A percentile compares a stretch with the other conserved stretches of the same genome.
phyloP scores from a whole-genome alignment of 2,329 filamentous ascomycete genomes.

The Alternaria postmessia region DNA sequence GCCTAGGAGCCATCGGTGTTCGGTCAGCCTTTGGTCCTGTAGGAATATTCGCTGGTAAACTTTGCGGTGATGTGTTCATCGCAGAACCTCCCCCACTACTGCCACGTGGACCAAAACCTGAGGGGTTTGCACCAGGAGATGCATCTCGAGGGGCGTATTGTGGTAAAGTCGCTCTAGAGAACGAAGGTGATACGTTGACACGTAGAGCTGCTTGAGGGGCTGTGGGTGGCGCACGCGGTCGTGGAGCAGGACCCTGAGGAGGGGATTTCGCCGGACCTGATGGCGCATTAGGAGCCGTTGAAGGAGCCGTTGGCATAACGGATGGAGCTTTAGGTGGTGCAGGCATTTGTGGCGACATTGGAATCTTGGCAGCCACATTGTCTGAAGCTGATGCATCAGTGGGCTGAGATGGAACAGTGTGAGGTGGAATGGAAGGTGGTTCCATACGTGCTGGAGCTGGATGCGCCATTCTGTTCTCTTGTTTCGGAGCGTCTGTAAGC shows the following conservation, averaged over 20 bases:
- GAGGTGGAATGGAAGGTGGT: slow-evolving; percentile 25
- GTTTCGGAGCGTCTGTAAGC: slow-evolving; percentile 25
- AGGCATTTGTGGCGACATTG: slow-evolving; percentile 15
- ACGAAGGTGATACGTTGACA: slow-evolving; percentile 45
- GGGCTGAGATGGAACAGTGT: slow-evolving; percentile 18
- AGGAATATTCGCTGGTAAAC: slow-evolving; percentile 48
- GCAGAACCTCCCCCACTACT: slow-evolving; percentile 26
- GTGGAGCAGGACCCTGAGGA: slow-evolving; percentile 40
- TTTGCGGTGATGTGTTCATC: slow-evolving; percentile 49
- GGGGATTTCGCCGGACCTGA: slow-evolving; percentile 36
- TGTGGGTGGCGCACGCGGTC: slow-evolving; percentile 40
- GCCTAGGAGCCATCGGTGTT: slow-evolving; percentile 39
- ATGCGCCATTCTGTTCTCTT: slow-evolving; percentile 28
- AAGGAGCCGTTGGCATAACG: slow-evolving; percentile 10
- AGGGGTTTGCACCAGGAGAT: slow-evolving; percentile 37
- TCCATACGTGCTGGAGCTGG: slow-evolving; percentile 35
- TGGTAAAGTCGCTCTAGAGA: slow-evolving; percentile 37
- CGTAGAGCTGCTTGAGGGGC: slow-evolving; percentile 45
- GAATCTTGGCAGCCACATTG: slow-evolving; percentile 24
- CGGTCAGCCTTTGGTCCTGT: slow-evolving; percentile 53
- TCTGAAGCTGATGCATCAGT: slow-evolving; percentile 18
- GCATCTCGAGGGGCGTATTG: slow-evolving; percentile 38
- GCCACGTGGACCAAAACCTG: slow-evolving; percentile 36
- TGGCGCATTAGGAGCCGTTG: slow-evolving; percentile 11
- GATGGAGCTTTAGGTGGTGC: slow-evolving; percentile 14